Conservation (phyloP, 805 yeast species). For the Brettanomyces sp. region DNA sequence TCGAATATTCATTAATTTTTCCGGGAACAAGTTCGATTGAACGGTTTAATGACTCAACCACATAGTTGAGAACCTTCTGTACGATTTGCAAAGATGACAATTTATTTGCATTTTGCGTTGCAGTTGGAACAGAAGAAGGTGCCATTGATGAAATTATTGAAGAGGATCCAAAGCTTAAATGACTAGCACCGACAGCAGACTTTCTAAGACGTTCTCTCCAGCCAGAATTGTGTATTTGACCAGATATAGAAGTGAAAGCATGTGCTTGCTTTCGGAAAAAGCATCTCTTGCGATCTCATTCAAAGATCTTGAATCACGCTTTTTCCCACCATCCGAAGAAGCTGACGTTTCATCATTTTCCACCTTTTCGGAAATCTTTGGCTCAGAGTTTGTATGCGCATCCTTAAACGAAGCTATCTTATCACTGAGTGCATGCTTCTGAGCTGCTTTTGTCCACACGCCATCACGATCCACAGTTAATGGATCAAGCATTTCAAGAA, state of each 20-base stretch:
- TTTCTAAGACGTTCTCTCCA: conserved; percentile 18
- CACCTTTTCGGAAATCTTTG: neutral
- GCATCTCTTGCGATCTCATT: conserved; percentile 5
- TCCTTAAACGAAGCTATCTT: conserved; percentile 20
- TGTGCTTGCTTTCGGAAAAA: conserved; percentile 13
- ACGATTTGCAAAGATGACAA: conserved; percentile 32
- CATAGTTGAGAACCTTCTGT: conserved; percentile 56
- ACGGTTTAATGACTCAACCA: conserved; percentile 72
- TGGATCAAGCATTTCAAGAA: conserved; percentile 43
- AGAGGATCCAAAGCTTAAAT: neutral
- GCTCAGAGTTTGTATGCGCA: conserved; percentile 3
- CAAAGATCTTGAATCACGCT: conserved; percentile 7
- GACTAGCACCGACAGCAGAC: neutral
- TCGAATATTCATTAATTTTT: conserved; percentile 50
- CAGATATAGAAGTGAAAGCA: conserved; percentile 20
- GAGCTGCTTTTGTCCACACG: conserved; percentile 27
- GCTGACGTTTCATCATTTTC: neutral
- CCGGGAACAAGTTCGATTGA: conserved; percentile 63
- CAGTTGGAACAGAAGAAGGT: neutral
- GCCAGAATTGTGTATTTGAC: conserved; percentile 44
- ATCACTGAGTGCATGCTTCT: conserved; percentile 25
- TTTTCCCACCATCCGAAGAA: conserved; percentile 3
- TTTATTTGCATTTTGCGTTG: neutral
- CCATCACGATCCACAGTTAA: conserved; percentile 37
- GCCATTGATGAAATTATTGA: neutral